These are phyloP conservation scores for Erodium texanum DNA, from an alignment of 441 rosid species.

Conservation along the genomic window DNA sequence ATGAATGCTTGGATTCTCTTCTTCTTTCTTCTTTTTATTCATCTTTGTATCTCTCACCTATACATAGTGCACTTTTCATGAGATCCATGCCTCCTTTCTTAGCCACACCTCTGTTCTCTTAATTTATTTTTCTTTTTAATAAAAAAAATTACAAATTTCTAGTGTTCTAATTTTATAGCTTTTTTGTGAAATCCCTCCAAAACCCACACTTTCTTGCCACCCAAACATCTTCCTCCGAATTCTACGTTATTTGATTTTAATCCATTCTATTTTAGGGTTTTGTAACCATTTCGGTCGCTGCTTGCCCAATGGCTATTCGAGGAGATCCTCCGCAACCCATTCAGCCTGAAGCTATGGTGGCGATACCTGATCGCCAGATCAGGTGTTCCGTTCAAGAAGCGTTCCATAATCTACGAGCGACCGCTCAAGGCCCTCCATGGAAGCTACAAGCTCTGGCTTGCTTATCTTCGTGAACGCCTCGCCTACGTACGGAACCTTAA, in stretches of 20 bases:
- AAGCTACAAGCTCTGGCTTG: conserved; percentile 81
- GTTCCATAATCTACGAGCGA: conserved; percentile 72
- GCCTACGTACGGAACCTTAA: conserved; percentile 54
- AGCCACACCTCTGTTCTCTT: no score
- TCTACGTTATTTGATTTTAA: neutral
- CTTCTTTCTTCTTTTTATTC: no score
- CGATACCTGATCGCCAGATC: conserved; percentile 67
- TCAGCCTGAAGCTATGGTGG: conserved; percentile 89
- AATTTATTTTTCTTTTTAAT: no score
- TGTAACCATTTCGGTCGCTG: neutral
- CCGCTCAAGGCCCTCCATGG: conserved; percentile 82
- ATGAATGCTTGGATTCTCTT: no score
- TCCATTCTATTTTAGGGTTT: neutral
- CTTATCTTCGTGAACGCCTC: conserved; percentile 73
- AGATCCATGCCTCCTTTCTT: no score
- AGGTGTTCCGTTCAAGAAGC: conserved; percentile 56
- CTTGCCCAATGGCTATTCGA: conserved; percentile 51
- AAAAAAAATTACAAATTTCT: no score
- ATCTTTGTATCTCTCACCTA: no score
- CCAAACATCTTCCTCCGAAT: neutral
- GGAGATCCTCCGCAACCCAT: conserved; percentile 71
- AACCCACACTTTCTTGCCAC: neutral
- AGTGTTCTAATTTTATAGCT: no score
- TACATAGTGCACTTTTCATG: no score
- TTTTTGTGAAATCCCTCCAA: neutral